Evolutionary conservation across 2,329 filamentous ascomycete species (phyloP), one percentile per base, ranked within the genome.

Genomic region (Stylonectria norvegica): DNA sequence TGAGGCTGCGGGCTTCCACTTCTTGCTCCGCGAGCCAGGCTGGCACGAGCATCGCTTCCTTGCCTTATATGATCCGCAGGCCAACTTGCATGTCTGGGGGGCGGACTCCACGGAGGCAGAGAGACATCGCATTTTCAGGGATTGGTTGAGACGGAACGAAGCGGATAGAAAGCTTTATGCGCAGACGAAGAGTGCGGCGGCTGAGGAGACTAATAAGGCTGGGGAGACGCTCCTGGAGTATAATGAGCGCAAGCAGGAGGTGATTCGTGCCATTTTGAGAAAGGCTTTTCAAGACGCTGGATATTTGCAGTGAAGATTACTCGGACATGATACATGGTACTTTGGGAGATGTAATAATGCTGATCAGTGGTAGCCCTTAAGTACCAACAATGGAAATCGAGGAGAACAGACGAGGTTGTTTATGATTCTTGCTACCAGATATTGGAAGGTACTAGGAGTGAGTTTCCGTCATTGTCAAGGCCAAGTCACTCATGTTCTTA

Each of bases 11-110:
- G 71, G 71, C 1, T 75, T 76, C 35, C 59, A 64, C 11, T 75
- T 75, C 34, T 56, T 72, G 2, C 11, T 64, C 0, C 65, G 74
- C 14, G 70, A 77, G 55, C 70, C 66, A 0, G 37, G 28, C 1
- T 76, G 71, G 71, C 60, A 74, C 43, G 56, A 66, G 27, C 74
- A 77, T 48, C 70, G 73, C 20, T 68, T 72, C 50, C 72, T 73
- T 53, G 52, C 48, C 41, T 42, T 37, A 15, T 53, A 62, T 22
- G 60, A 65, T 38, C 64, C 66, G 1, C 55, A 62, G 1, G 61
- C 59, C 3, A 76, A 76, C 47, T 31, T 77, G 37, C 73, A 77
- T 46, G 69, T 77, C 23, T 77, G 64, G 49, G 67, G 69, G 0
- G 64, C 64, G 1, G 62, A 63, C 2, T 66, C 57, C 17, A 59